phyloP scores from a whole-genome alignment of 495 filamentous ascomycete species.

The Stereocaulon alpinum region DNA sequence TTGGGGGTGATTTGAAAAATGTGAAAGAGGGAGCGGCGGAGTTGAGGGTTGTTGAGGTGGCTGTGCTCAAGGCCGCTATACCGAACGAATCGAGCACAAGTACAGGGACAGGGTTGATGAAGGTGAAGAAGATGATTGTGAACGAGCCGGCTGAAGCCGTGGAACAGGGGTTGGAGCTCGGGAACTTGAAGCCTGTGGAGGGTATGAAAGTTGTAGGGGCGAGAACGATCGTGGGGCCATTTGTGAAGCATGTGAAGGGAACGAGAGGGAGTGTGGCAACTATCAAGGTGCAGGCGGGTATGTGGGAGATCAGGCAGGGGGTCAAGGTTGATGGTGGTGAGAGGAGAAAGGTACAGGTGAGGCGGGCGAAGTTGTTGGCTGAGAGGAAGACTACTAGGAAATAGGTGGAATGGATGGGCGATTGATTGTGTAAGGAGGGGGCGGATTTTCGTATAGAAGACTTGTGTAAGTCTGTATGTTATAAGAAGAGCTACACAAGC shows the following conservation, averaged over 20 bases:
- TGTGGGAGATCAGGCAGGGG: constrained; percentile 79
- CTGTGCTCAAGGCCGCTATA: constrained; percentile 21
- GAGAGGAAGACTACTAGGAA: constrained; percentile 30
- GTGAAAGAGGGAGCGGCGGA: constrained; percentile 65
- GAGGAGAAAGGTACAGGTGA: constrained; percentile 72
- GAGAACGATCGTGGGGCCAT: constrained; percentile 58
- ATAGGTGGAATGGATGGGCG: not conserved
- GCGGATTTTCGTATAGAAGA: too few species aligned
- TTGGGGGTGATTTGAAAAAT: constrained; percentile 65
- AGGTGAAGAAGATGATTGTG: constrained; percentile 53
- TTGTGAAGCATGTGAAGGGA: constrained; percentile 54
- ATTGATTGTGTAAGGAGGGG: too few species aligned
- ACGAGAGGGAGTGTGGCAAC: constrained; percentile 47
- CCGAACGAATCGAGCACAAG: constrained; percentile 19
- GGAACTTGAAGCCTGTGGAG: constrained; percentile 40
- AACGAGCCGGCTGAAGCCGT: constrained; percentile 54
- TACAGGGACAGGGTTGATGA: constrained; percentile 39
- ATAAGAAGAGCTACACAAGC: too few species aligned
- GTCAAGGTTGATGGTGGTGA: constrained; percentile 95
- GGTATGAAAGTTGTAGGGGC: constrained; percentile 57
- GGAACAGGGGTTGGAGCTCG: constrained; percentile 32
- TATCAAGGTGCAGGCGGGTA: constrained; percentile 63
- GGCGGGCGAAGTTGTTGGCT: constrained; percentile 52
- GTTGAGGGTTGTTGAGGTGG: constrained; percentile 56
- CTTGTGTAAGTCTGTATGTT: too few species aligned